Conservation (phyloP, 2,329 filamentous ascomycete genomes). For the Hymenoscyphus albidus region DNA sequence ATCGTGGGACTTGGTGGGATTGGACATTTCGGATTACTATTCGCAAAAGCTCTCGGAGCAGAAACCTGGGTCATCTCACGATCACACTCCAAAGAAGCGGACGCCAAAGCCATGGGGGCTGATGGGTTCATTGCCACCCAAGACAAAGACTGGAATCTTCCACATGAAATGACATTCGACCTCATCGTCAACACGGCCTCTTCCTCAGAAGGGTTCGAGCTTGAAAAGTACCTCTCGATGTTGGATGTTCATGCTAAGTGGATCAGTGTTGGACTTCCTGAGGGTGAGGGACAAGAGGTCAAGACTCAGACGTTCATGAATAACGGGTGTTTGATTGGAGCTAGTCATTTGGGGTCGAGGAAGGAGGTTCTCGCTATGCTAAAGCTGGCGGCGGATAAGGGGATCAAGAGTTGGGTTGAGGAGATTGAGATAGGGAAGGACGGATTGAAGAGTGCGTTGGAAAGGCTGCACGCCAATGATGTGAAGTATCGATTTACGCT, state of each 20-base stretch:
- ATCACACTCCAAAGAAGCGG: slow-evolving; percentile 55
- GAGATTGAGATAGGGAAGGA: slow-evolving; percentile 67
- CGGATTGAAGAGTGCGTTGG: slow-evolving; percentile 65
- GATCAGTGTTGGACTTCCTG: slow-evolving; percentile 76
- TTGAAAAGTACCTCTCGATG: slow-evolving; percentile 68
- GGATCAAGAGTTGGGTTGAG: slow-evolving; percentile 67
- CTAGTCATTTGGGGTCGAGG: slow-evolving; percentile 67
- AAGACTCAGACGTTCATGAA: slow-evolving; percentile 69
- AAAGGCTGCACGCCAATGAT: slow-evolving; percentile 66
- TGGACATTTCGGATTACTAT: slow-evolving; percentile 67
- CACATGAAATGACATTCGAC: slow-evolving; percentile 63
- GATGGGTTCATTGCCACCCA: slow-evolving; percentile 56
- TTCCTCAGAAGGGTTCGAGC: slow-evolving; percentile 62
- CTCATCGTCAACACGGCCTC: slow-evolving; percentile 74
- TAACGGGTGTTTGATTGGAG: slow-evolving; percentile 71
- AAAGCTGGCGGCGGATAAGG: slow-evolving; percentile 65
- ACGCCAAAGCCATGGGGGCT: slow-evolving; percentile 56
- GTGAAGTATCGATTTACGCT: slow-evolving; percentile 71
- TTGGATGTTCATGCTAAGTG: slow-evolving; percentile 79
- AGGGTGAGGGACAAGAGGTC: slow-evolving; percentile 67
- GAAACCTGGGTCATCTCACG: slow-evolving; percentile 61
- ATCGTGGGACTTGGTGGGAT: slow-evolving; percentile 71
- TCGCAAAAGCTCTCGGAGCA: slow-evolving; percentile 63
- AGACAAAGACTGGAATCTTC: slow-evolving; percentile 54
- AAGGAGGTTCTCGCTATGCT: slow-evolving; percentile 70